Conservation (phyloP, 257 asterid genomes). For the Solanum dulcamara region DNA sequence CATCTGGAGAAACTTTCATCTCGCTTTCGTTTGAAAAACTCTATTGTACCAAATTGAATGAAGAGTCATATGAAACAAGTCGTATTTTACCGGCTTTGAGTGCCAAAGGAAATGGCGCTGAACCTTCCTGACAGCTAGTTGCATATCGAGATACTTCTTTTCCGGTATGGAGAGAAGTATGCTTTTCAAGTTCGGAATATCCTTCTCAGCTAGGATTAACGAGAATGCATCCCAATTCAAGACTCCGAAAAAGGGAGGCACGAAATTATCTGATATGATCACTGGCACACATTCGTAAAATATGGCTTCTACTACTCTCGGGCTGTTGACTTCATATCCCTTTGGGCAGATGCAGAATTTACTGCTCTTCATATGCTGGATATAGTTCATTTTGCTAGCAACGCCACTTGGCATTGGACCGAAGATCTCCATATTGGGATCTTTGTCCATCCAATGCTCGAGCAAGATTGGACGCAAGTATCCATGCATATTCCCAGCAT, state of each 20-base stretch:
- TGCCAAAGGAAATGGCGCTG: conserved; percentile 90
- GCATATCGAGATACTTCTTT: conserved; percentile 55
- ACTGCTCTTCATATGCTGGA: conserved; percentile 76
- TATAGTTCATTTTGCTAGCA: conserved; percentile 79
- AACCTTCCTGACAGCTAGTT: conserved; percentile 47
- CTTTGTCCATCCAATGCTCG: conserved; percentile 54
- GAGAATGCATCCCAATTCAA: conserved; percentile 70
- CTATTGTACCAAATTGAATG: conserved; percentile 90
- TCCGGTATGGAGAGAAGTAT: conserved; percentile 53
- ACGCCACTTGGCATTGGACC: conserved; percentile 82
- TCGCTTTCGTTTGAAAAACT: conserved; percentile 58
- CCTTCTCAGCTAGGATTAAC: conserved; percentile 59
- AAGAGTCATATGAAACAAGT: conserved; percentile 89
- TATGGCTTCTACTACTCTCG: conserved; percentile 78
- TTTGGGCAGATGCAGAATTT: conserved; percentile 81
- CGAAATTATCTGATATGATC: conserved; percentile 76
- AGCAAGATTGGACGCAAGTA: conserved; percentile 74
- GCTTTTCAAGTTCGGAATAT: conserved; percentile 41
- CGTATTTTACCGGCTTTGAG: conserved; percentile 57
- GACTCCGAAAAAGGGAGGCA: conserved; percentile 85
- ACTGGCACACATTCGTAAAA: conserved; percentile 89
- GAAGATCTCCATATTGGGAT: conserved; percentile 58
- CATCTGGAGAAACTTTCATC: conserved; percentile 15
- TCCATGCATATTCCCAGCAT: conserved; percentile 78
- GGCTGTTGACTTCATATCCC: conserved; percentile 92